phyloP scores from a whole-genome alignment of 176 grass and related monocot genomes.

The Oryza officinalis region DNA sequence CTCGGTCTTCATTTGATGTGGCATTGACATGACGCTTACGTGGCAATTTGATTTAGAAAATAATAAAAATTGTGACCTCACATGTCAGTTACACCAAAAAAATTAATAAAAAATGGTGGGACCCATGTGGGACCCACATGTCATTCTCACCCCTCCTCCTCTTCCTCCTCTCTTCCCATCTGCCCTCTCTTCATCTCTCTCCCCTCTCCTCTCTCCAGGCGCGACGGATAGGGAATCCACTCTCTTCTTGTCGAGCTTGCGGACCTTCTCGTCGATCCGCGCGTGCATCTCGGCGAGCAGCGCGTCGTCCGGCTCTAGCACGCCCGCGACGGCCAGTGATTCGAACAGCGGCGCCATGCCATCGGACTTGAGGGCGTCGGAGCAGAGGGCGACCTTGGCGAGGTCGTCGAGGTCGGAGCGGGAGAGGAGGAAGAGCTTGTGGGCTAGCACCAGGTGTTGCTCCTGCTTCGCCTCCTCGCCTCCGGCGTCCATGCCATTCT shows the following conservation, averaged over 20 bases:
- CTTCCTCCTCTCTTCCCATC: too few species aligned
- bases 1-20: too few species aligned
- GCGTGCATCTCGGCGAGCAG: conserved; percentile 72
- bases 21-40: too few species aligned
- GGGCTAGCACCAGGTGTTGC: conserved; percentile 68
- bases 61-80: too few species aligned
- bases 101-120: too few species aligned
- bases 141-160: too few species aligned
- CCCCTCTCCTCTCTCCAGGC: too few species aligned
- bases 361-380: conserved; percentile 73
- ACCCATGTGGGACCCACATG: too few species aligned
- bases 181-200: too few species aligned
- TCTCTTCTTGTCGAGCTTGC: conserved; percentile 92
- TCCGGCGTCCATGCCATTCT: conserved; percentile 43
- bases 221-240: not conserved
- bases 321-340: conserved; percentile 53
- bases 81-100: too few species aligned
- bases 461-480: conserved; percentile 71
- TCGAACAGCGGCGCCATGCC: conserved; percentile 79
- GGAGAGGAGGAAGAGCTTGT: conserved; percentile 93
- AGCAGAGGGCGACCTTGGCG: conserved; percentile 86
- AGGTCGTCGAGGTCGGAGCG: conserved; percentile 79
- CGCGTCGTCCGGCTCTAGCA: conserved; percentile 63
- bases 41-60: too few species aligned
- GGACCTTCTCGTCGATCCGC: conserved; percentile 74